Conservation (phyloP, 495 filamentous ascomycete genomes). For the Lentithecium fluviatile region DNA sequence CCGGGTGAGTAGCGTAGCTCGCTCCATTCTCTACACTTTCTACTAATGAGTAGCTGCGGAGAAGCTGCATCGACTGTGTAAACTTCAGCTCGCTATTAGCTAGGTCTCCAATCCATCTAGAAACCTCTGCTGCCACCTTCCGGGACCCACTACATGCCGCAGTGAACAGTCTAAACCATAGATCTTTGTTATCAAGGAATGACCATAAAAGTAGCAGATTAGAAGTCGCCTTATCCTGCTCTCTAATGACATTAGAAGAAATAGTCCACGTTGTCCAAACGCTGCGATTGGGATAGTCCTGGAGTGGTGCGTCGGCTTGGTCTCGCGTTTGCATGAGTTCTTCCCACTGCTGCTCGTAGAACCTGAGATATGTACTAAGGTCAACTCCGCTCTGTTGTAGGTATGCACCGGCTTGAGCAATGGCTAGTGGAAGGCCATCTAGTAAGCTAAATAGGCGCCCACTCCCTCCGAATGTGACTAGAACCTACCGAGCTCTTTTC, state of each 20-base stretch:
- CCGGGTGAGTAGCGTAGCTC: slow-evolving; percentile 25
- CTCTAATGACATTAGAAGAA: slow-evolving; percentile 18
- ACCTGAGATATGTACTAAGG: slow-evolving; percentile 6
- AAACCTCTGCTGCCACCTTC: not conserved
- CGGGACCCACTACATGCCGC: not conserved
- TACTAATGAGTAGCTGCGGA: slow-evolving; percentile 25
- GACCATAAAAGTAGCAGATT: slow-evolving; percentile 32
- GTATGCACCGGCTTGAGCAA: slow-evolving; percentile 37
- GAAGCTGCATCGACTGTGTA: slow-evolving; percentile 8
- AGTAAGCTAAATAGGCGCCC: slow-evolving; percentile 23
- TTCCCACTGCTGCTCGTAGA: slow-evolving; percentile 22
- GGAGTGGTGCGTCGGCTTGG: not conserved
- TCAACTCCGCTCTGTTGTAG: slow-evolving; percentile 21
- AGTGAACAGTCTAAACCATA: slow-evolving; percentile 28
- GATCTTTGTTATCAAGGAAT: slow-evolving; percentile 28
- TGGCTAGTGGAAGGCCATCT: slow-evolving; percentile 38
- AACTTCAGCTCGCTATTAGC: slow-evolving; percentile 16
- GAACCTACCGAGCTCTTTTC: slow-evolving; percentile 11
- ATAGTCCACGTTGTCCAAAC: slow-evolving; percentile 34
- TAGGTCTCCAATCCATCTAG: slow-evolving; percentile 8
- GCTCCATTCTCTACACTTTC: slow-evolving; percentile 13
- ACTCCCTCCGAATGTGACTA: slow-evolving; percentile 1
- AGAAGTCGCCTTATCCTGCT: slow-evolving; percentile 14
- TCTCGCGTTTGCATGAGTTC: slow-evolving; percentile 16
- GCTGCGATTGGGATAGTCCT: slow-evolving; percentile 25